phyloP scores from a whole-genome alignment of 2,329 filamentous ascomycete genomes.

The Chrysosphaeria jannelii region DNA sequence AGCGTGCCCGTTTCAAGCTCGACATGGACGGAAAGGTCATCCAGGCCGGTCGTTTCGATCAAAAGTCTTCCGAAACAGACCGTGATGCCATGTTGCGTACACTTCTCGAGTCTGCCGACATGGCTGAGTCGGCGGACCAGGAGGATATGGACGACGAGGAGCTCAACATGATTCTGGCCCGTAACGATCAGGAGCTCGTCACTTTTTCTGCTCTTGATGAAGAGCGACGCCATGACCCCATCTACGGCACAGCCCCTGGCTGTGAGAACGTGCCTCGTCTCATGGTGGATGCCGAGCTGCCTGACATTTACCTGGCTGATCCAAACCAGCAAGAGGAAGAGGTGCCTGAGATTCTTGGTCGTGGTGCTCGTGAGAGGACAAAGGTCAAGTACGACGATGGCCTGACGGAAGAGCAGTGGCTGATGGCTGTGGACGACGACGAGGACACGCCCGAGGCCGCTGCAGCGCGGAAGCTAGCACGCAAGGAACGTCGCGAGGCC shows the following conservation, averaged over 20 bases:
- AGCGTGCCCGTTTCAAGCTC: constrained; percentile 88
- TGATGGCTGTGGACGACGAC: constrained; percentile 89
- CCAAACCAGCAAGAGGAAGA: constrained; percentile 59
- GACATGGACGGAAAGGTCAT: constrained; percentile 99
- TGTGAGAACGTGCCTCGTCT: constrained; percentile 44
- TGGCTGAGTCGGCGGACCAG: constrained; percentile 39
- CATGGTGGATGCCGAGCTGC: constrained; percentile 63
- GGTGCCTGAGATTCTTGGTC: constrained; percentile 45
- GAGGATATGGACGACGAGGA: constrained; percentile 99
- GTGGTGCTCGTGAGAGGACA: constrained; percentile 81
- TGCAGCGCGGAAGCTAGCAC: constrained; percentile 63
- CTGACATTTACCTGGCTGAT: constrained; percentile 78
- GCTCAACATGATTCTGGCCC: constrained; percentile 76
- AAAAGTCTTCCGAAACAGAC: constrained; percentile 96
- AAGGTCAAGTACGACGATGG: constrained; percentile 91
- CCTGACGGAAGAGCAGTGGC: constrained; percentile 94
- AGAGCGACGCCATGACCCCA: constrained; percentile 31
- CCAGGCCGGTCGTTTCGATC: constrained; percentile 96
- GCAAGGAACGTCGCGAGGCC: constrained; percentile 46
- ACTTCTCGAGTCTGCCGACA: constrained; percentile 57
- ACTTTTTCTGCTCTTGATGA: constrained; percentile 64
- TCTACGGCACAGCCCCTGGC: constrained; percentile 37
- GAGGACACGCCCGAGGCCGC: constrained; percentile 86
- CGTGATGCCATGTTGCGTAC: constrained; percentile 90
- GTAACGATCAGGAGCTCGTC: constrained; percentile 48